Evolutionary conservation across 2,329 filamentous ascomycete species (phyloP), one percentile per base, ranked within the genome.

Genomic region (Diplodia scrobiculata): DNA sequence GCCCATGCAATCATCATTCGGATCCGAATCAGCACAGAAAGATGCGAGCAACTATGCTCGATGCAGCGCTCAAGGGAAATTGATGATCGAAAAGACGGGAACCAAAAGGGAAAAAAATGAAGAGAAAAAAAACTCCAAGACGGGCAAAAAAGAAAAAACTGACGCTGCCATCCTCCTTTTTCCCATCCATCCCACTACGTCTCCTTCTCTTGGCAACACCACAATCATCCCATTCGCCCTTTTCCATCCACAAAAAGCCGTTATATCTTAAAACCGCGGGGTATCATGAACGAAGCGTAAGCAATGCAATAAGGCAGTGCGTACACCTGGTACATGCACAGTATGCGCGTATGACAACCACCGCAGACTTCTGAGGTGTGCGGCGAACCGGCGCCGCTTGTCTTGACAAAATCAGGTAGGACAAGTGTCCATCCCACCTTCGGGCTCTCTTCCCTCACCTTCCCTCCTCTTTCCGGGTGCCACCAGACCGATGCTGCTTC

Each of bases 201-300:
- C 51, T 34, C 51, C 34, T n/a, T 7, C 27, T 54, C 51, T 54
- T 54, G 32, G 32, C 51, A 54, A 53, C 50, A 45, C 38, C 17
- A 36, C 47, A 19, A 13, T 25, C 47, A 29, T 29, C 25, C 54
- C 36, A 27, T 34, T 21, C 55, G 25, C 38, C 38, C 36, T 25
- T 19, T 36, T 60, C 55, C 55, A 48, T 45, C 47, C 34, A 54
- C 32, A 62, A 62, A 59, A 62, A 62, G 58, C 58, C 58, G 45
- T 62, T 62, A 62, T 50, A 48, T 47, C 41, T 60, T 48, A 62
- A 62, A 60, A 62, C 58, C 58, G 58, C 58, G 58, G 58, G 58
- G 58, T 62, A 62, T 62, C 58, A 62, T 62, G 58, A 62, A 62
- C 58, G 58, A 62, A 62, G 58, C 58, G 58, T 62, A 62, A 62